Percentiles rank a stretch among this genome's conserved stretches.
Evolutionary conservation across 805 yeast species (phyloP).

Genomic region (Metschnikowia continentalis): DNA sequence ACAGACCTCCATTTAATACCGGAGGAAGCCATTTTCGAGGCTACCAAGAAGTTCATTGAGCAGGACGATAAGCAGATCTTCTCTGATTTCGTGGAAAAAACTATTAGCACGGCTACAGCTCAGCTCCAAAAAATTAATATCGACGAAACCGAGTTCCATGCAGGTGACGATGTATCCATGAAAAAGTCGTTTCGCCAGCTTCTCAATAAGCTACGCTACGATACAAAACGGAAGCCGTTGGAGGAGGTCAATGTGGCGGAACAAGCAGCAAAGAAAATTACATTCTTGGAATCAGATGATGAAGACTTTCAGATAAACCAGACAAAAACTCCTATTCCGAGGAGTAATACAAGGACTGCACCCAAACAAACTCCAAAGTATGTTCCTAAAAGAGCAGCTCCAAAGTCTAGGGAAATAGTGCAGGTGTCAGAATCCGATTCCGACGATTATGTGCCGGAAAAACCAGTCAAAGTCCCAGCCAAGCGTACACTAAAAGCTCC

Average conservation of each 20-base stretch:
- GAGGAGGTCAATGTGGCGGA: neutral
- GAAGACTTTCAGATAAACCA: neutral
- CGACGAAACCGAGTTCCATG: slow-evolving; percentile 35
- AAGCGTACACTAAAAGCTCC: neutral
- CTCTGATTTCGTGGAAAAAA: slow-evolving; percentile 55
- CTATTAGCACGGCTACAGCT: slow-evolving; percentile 49
- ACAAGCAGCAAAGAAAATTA: neutral
- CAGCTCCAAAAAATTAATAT: slow-evolving; percentile 43
- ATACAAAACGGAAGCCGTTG: slow-evolving; percentile 9
- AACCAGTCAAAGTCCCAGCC: neutral
- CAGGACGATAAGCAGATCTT: slow-evolving; percentile 78
- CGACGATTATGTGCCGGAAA: neutral
- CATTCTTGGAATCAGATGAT: slow-evolving; percentile 1
- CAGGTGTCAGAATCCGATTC: neutral
- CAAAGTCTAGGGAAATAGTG: neutral
- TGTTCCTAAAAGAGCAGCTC: neutral
- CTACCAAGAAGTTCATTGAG: slow-evolving; percentile 67
- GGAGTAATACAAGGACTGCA: too few species aligned
- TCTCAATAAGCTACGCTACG: slow-evolving; percentile 15
- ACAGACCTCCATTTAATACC: slow-evolving; percentile 68
- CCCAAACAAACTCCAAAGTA: neutral
- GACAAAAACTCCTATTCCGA: too few species aligned
- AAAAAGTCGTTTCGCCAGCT: slow-evolving; percentile 16
- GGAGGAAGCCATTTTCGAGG: slow-evolving; percentile 68
- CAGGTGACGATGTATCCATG: slow-evolving; percentile 22